Evolutionary conservation across 768 basidiomycete species (phyloP), one percentile per base, ranked within the genome.

Genomic region (Hericium alpestre): DNA sequence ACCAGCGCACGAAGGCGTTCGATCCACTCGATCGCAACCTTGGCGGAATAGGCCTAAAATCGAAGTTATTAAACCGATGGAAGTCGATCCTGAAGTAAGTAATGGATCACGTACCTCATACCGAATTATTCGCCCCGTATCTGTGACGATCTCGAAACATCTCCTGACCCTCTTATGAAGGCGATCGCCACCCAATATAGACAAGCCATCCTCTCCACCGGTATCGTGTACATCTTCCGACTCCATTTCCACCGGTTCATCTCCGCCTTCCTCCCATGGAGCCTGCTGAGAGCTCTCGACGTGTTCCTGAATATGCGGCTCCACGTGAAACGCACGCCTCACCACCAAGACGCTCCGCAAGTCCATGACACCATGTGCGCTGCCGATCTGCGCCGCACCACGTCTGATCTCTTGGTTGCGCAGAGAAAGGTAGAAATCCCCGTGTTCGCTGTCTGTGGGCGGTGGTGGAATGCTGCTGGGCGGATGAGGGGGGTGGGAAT

Each of bases 11-110:
- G 79, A 4, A 97, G 78, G 41, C 84, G 78, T 52, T 81, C 77
- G 51, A 96, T 82, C 95, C 94, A 97, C 65, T 97, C 93, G 52
- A 84, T 66, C 0, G 89, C 88, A 48, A 85, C 75, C 37, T 67
- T 72, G 55, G 79, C 73, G 22, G 84, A 83, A 73, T 86, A 73
- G 39, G 83, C 76, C 90, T 93, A 47, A 8, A n/a, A 59, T 10
- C 18, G 55, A 58, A 52, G 56, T 23, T 38, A 18, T 51, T 13
- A 51, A n/a, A n/a, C 40, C 13, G 16, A 20, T 5, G n/a, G 40
- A 50, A 23, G 23, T 23, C 22, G 48, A 23, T 41, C 38, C 38
- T 16, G 12, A 15, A 38, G 11, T 25, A 15, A 38, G 11, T 25
- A 11, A 39, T 32, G 7, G 56, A 54, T 9, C 27, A 61, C 78